phyloP scores from a whole-genome alignment of 768 basidiomycete species.

The Mycena epipterygia region DNA sequence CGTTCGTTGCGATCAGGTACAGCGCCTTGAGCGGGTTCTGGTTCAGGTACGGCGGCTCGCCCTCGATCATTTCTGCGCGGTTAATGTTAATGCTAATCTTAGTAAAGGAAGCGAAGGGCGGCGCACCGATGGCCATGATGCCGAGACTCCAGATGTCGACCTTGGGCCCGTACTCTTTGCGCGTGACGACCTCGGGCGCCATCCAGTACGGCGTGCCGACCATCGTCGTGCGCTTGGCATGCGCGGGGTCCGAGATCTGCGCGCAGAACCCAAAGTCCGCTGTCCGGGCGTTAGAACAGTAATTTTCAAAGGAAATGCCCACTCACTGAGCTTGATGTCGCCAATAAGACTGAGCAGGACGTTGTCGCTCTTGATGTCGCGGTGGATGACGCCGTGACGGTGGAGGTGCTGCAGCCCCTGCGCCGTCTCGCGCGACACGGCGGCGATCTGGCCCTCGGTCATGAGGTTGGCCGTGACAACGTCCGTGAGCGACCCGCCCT shows the following conservation, averaged over 20 bases:
- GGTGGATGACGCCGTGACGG: slow-evolving; percentile 96
- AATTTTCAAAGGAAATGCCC: not conserved
- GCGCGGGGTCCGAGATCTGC: slow-evolving; percentile 91
- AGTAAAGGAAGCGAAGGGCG: too few species aligned
- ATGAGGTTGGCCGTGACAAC: slow-evolving; percentile 96
- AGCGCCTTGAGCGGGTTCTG: slow-evolving; percentile 97
- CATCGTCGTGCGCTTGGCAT: slow-evolving; percentile 97
- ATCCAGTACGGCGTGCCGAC: slow-evolving; percentile 99
- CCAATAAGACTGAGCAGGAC: slow-evolving; percentile 93
- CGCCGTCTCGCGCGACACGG: slow-evolving; percentile 92
- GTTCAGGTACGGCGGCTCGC: slow-evolving; percentile 95
- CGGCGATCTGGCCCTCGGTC: slow-evolving; percentile 99
- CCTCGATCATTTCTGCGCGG: slow-evolving; percentile 93
- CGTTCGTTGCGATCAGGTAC: slow-evolving; percentile 98
- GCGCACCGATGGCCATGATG: slow-evolving; percentile 95
- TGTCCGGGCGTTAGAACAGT: slow-evolving; percentile 45
- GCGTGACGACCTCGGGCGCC: slow-evolving; percentile 98
- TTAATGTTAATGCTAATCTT: not conserved
- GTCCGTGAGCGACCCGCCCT: slow-evolving; percentile 94
- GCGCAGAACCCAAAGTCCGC: slow-evolving; percentile 99
- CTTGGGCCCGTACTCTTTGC: slow-evolving; percentile 97
- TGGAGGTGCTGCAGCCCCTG: slow-evolving; percentile 97
- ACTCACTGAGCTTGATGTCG: slow-evolving; percentile 98
- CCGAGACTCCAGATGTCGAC: slow-evolving; percentile 99
- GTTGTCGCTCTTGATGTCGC: slow-evolving; percentile 99